Evolutionary conservation across 805 yeast genomes (phyloP).

Genomic region (Tetrapisispora arboricola): DNA sequence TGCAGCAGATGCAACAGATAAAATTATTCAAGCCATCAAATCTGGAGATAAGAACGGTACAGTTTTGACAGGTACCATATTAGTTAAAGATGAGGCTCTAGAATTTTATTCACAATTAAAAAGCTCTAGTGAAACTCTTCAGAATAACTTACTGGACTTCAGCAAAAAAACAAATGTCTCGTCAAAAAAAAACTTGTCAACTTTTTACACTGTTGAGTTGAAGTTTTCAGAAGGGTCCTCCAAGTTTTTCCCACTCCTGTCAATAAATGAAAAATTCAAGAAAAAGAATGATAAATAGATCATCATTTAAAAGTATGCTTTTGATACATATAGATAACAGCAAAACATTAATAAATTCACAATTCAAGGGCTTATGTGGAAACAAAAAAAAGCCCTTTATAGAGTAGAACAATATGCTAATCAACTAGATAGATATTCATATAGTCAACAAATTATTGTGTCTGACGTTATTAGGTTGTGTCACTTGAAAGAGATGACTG

Average conservation of each 20-base stretch:
- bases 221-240: slow-evolving; percentile 9
- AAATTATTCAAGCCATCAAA: slow-evolving; percentile 12
- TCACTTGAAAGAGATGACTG: too few species aligned
- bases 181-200: background rate
- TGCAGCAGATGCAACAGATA: slow-evolving; percentile 9
- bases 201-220: slow-evolving; percentile 1
- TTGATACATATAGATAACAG: too few species aligned
- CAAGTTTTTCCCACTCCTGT: slow-evolving; percentile 16
- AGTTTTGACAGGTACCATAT: slow-evolving; percentile 17
- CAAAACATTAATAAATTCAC: too few species aligned
- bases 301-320: too few species aligned
- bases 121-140: background rate
- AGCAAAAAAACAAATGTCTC: slow-evolving; percentile 1
- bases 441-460: too few species aligned
- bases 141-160: slow-evolving; percentile 6
- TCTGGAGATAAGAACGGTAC: slow-evolving; percentile 17
- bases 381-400: too few species aligned
- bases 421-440: too few species aligned
- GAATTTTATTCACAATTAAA: slow-evolving; percentile 24
- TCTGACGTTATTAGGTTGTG: too few species aligned
- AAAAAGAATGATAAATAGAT: background rate
- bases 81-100: slow-evolving; percentile 24
- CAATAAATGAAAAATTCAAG: slow-evolving; percentile 4
- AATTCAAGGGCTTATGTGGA: too few species aligned
- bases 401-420: too few species aligned